These are phyloP conservation scores for Pythium vanterpoolii DNA, from an alignment of 352 stramenopile genomes.

Conservation along the genomic window DNA sequence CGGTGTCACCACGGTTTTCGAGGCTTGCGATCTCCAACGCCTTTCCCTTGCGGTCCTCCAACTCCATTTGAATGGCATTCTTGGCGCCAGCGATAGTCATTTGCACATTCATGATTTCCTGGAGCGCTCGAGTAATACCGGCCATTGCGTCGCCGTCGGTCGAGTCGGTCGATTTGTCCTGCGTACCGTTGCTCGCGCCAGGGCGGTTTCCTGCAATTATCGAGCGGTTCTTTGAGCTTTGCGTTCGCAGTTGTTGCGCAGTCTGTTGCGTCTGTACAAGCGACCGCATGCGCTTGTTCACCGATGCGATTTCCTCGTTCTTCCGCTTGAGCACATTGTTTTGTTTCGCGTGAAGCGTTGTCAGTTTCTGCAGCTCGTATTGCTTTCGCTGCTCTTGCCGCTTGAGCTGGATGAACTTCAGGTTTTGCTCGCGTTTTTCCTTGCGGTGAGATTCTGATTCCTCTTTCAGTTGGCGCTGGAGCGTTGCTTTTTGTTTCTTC, in stretches of 20 bases:
- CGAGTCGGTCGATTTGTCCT: slow-evolving; percentile 10
- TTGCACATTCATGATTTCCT: slow-evolving; percentile 41
- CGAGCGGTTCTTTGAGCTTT: slow-evolving; percentile 19
- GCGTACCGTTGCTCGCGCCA: not conserved
- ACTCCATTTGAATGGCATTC: slow-evolving; percentile 41
- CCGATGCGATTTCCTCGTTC: slow-evolving; percentile 38
- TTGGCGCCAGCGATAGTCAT: slow-evolving; percentile 48
- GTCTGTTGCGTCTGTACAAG: slow-evolving; percentile 29
- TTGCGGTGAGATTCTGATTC: slow-evolving; percentile 40
- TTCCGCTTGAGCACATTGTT: slow-evolving; percentile 55
- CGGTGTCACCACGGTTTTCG: not conserved
- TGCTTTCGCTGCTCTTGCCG: slow-evolving; percentile 57
- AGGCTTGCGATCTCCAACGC: slow-evolving; percentile 38
- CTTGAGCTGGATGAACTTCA: slow-evolving; percentile 52
- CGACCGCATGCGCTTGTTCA: slow-evolving; percentile 44
- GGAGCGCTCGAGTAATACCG: slow-evolving; percentile 29
- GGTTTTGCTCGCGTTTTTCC: slow-evolving; percentile 36
- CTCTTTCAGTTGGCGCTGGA: slow-evolving; percentile 39
- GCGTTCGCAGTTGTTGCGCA: slow-evolving; percentile 25
- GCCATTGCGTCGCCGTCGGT: slow-evolving; percentile 25
- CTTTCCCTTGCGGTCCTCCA: slow-evolving; percentile 51
- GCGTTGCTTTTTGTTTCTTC: slow-evolving; percentile 39
- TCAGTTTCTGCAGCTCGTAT: slow-evolving; percentile 52
- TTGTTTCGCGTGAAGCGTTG: slow-evolving; percentile 38
- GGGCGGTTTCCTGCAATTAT: not conserved